Evolutionary conservation across 495 filamentous ascomycete genomes (phyloP).

Genomic region (Penicillium roqueforti): DNA sequence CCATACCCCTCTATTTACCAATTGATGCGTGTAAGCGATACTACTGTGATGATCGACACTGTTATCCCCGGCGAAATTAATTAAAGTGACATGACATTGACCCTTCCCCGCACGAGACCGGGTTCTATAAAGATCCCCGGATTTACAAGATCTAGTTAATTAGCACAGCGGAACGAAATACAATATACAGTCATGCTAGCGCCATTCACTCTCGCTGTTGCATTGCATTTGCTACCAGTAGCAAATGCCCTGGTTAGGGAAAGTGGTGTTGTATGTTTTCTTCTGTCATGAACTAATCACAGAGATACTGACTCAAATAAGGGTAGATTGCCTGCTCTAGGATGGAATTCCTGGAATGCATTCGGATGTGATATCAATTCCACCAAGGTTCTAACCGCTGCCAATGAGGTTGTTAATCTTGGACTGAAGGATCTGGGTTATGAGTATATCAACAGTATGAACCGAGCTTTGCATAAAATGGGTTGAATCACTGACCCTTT

Average conservation of each 20-base stretch:
- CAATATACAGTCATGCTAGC: constrained; percentile 3
- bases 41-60: constrained; percentile 11
- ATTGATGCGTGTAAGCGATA: neutral
- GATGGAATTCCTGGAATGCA: constrained; percentile 61
- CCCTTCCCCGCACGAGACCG: constrained; percentile 14
- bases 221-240: constrained; percentile 15
- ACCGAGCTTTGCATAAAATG: constrained; percentile 12
- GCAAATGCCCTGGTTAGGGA: constrained; percentile 26
- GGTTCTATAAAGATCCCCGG: neutral
- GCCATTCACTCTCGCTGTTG: constrained; percentile 9
- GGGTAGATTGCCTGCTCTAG: constrained; percentile 53
- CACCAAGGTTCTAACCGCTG: constrained; percentile 48
- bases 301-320: neutral
- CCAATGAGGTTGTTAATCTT: constrained; percentile 44
- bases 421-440: constrained; percentile 63
- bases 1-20: neutral
- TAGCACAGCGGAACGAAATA: neutral
- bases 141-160: neutral
- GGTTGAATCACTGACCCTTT: neutral
- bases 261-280: constrained; percentile 25
- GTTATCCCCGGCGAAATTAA: too few relatives aligned
- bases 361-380: constrained; percentile 55
- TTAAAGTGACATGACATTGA: neutral
- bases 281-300: neutral
- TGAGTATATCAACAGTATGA: constrained; percentile 55